phyloP scores from a whole-genome alignment of 805 yeast genomes.

The Wickerhamomyces bovis region DNA sequence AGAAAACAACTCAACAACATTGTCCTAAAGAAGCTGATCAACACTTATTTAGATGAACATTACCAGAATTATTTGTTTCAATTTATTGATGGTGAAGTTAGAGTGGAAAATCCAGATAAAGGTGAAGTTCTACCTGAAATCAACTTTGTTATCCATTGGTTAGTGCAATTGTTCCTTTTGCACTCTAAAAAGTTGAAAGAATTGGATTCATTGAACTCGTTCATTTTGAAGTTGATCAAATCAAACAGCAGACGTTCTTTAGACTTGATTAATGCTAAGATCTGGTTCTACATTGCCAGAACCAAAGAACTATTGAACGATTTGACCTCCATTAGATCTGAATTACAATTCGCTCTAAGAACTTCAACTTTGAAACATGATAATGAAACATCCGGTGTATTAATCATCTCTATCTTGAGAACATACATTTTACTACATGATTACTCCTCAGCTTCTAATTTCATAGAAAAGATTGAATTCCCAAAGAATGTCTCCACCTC shows the following conservation, averaged over 20 bases:
- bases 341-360: conserved; percentile 68
- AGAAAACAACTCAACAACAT: conserved; percentile 57
- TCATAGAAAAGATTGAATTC: conserved; percentile 83
- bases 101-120: conserved; percentile 25
- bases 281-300: conserved; percentile 88
- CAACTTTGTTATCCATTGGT: conserved; percentile 70
- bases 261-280: conserved; percentile 81
- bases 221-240: conserved; percentile 43
- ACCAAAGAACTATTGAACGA: conserved; percentile 58
- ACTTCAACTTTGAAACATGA: conserved; percentile 91
- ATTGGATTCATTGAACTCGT: conserved; percentile 48
- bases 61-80: conserved; percentile 38
- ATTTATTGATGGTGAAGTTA: conserved; percentile 33
- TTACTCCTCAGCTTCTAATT: conserved; percentile 79
- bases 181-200: conserved; percentile 48
- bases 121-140: conserved; percentile 64
- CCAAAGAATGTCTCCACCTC: conserved; percentile 84
- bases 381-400: conserved; percentile 81
- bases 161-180: conserved; percentile 70
- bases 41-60: conserved; percentile 46
- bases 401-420: conserved; percentile 81
- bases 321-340: conserved; percentile 56
- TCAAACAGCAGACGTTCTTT: conserved; percentile 73
- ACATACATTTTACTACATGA: conserved; percentile 74
- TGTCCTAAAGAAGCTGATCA: conserved; percentile 50